Base-by-base conservation (phyloP, 1,284 basidiomycete genomes). In the Fistulina hepatica region DNA sequence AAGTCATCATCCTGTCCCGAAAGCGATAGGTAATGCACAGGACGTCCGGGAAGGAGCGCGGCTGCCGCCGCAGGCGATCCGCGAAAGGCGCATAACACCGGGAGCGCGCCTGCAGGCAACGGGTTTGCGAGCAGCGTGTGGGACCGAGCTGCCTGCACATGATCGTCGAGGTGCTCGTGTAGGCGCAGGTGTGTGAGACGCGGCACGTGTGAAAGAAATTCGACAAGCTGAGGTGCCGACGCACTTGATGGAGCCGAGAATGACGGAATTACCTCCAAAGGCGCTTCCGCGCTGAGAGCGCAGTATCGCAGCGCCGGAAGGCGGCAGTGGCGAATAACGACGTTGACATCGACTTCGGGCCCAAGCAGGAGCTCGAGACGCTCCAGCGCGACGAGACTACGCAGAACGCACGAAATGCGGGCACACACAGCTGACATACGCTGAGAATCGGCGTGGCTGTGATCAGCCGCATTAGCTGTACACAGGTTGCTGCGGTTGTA, bases 41-140 rank as follows among this genome's bases (percentile, higher is more conserved):
- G 70, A 22, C 76, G 60, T 9, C 72, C 73, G 9, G 75, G 76
- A 37, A 78, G 64, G 39, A 79, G 51, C 8, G 60, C 57, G 33
- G 72, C 72, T 2, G 76, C 74, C n/a, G 71, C 61, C 50, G 63
- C 61, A 38, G 74, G 64, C 31, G 66, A 65, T 40, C 76, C 76
- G 43, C 73, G 73, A 61, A 78, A 79, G 34, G 65, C 63, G 15
- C 59, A 47, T 24, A 79, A 62, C 34, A 48, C 45, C 7, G 68
- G 66, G 21, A 76, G 56, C 43, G 67, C 63, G 41, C 45, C 41
- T 17, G 63, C 48, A 16, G 60, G 55, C 21, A 74, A 57, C 16
- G 40, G 34, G 20, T 67, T 50, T n/a, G 50, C 40, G 24, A 54
- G 48, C 25, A 38, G 20, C n/a, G 41, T n/a, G 19, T 39, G n/a